Percentiles rank a stretch among this genome's conserved stretches.
Conservation (phyloP, 129 eudicot genomes). For the Heracleum sosnowskyi region DNA sequence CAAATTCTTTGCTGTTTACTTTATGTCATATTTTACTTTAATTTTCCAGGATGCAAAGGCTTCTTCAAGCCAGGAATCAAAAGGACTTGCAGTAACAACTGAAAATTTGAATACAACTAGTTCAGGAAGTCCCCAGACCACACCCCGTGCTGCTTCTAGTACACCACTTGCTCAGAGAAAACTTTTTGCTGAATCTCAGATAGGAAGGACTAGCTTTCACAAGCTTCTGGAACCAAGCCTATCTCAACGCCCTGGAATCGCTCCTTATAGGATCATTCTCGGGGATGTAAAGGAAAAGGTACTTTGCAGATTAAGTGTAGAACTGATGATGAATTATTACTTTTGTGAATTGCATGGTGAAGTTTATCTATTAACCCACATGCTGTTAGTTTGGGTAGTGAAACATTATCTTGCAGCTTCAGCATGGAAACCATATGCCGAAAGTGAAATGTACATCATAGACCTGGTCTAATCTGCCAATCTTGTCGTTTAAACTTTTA, state of each 20-base stretch:
- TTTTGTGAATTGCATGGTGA: not conserved
- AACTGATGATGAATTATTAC: not conserved
- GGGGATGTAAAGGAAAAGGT: conserved; percentile 95
- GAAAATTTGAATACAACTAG: conserved; percentile 33
- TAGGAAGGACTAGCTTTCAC: conserved; percentile 70
- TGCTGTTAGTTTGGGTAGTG: not conserved
- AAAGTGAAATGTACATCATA: conserved; percentile 1
- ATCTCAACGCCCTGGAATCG: conserved; percentile 64
- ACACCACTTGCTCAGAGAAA: conserved; percentile 59
- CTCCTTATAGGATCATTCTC: conserved; percentile 86
- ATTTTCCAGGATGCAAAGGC: conserved; percentile 42
- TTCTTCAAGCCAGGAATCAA: conserved; percentile 22
- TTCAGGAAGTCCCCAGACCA: conserved; percentile 34
- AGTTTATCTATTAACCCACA: not conserved
- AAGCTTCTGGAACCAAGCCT: conserved; percentile 91
- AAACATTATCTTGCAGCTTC: not conserved
- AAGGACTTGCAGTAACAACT: conserved; percentile 13
- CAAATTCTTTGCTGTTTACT: not conserved
- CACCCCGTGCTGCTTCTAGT: conserved; percentile 41
- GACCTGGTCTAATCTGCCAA: not conserved
- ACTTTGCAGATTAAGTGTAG: conserved; percentile 1
- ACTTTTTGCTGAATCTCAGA: conserved; percentile 53
- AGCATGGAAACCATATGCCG: not conserved
- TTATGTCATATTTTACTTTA: not conserved
- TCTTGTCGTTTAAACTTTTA: not conserved